A percentile compares a stretch with the other conserved stretches of the same genome.
These are phyloP conservation scores for Beauveria scarabaeidicola DNA, from an alignment of 2,329 filamentous ascomycete species.

Conservation along the genomic window DNA sequence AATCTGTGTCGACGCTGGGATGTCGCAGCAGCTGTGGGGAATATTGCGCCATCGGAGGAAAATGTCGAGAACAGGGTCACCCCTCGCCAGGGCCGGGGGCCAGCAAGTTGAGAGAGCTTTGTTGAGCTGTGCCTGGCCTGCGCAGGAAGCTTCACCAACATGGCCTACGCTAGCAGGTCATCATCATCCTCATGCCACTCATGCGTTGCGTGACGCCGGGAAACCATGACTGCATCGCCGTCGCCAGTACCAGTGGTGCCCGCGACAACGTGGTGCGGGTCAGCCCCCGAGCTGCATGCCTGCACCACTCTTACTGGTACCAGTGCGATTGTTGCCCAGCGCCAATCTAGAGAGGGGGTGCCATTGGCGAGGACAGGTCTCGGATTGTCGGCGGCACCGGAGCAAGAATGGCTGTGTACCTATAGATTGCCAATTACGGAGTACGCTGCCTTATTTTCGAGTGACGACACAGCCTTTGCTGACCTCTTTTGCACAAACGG, in stretches of 20 bases:
- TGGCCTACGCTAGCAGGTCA: too few species aligned
- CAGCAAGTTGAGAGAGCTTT: neutral
- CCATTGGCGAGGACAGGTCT: neutral
- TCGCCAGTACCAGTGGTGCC: conserved; percentile 9
- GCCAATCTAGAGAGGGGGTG: neutral
- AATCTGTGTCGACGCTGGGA: neutral
- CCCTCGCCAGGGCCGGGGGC: neutral
- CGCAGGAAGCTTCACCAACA: too few species aligned
- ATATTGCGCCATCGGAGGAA: conserved; percentile 9
- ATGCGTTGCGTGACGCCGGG: neutral
- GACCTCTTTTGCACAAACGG: neutral
- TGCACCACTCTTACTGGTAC: neutral
- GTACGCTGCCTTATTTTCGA: neutral
- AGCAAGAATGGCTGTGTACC: neutral
- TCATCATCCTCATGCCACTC: neutral
- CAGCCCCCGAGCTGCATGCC: neutral
- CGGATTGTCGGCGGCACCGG: conserved; percentile 5
- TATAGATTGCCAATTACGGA: neutral
- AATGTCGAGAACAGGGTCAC: neutral
- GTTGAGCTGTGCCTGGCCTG: neutral
- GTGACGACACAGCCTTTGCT: neutral
- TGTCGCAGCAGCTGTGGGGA: conserved; percentile 4
- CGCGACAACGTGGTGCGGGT: conserved; percentile 9
- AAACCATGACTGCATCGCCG: neutral
- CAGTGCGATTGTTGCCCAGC: too few species aligned